phyloP scores from a whole-genome alignment of 2,329 filamentous ascomycete species.

The Aspergillus phoenicis region DNA sequence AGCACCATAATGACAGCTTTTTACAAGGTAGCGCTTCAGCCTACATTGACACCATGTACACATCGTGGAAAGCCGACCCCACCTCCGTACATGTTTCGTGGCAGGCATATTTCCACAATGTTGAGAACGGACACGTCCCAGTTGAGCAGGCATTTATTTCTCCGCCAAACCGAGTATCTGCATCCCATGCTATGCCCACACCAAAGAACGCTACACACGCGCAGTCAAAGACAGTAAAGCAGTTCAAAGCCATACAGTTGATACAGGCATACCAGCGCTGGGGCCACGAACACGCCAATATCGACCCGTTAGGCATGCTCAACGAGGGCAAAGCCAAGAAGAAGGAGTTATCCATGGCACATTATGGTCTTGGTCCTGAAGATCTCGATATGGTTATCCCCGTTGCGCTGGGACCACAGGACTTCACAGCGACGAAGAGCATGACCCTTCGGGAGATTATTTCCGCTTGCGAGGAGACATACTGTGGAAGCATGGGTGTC shows the following conservation, averaged over 20 bases:
- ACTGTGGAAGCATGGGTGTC: conserved; percentile 93
- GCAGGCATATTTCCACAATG: conserved; percentile 99
- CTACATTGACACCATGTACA: conserved; percentile 99
- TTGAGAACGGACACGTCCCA: conserved; percentile 97
- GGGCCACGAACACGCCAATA: too few species aligned
- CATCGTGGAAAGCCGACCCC: conserved; percentile 94
- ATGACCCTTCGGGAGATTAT: conserved; percentile 97
- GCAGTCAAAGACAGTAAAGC: too few species aligned
- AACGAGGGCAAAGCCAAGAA: too few species aligned
- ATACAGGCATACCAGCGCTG: too few species aligned
- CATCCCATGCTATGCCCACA: conserved; percentile 54
- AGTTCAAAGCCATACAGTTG: too few species aligned
- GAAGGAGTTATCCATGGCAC: too few species aligned
- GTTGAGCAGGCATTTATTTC: conserved; percentile 96
- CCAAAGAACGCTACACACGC: too few species aligned
- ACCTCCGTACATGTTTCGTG: conserved; percentile 94
- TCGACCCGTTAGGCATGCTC: too few species aligned
- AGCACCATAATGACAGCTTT: conserved; percentile 53
- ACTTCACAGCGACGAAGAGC: conserved; percentile 57
- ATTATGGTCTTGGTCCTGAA: conserved; percentile 76
- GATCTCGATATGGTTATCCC: conserved; percentile 67
- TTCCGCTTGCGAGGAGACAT: conserved; percentile 87
- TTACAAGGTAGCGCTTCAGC: conserved; percentile 95
- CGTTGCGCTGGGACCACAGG: conserved; percentile 79
- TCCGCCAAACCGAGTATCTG: conserved; percentile 86